Conservation (phyloP, 2,329 filamentous ascomycete species). For the Atkinsonella texensis region DNA sequence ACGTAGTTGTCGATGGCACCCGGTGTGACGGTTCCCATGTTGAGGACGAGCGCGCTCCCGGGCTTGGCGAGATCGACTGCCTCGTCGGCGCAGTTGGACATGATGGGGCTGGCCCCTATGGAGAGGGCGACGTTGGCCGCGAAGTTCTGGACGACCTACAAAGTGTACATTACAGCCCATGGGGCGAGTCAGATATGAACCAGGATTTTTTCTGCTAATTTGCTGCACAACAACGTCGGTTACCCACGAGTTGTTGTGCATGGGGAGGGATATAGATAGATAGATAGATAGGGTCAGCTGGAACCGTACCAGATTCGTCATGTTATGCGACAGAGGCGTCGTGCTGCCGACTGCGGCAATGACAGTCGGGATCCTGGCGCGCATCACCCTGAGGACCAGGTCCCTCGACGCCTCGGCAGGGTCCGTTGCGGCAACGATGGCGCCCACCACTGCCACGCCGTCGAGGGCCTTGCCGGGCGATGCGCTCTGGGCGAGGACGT, state of each 20-base stretch:
- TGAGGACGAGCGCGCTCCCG: conserved; percentile 71
- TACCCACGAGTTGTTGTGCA: no score
- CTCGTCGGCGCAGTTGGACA: conserved; percentile 80
- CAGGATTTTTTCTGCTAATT: no score
- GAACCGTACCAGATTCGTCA: conserved; percentile 73
- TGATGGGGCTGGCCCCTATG: conserved; percentile 82
- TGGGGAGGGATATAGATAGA: no score
- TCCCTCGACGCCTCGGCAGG: conserved; percentile 50
- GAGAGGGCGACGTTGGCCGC: conserved; percentile 81
- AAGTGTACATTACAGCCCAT: no score
- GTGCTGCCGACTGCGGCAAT: conserved; percentile 48
- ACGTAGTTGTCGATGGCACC: conserved; percentile 61
- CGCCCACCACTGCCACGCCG: conserved; percentile 81
- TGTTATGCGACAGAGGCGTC: conserved; percentile 80
- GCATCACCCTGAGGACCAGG: conserved; percentile 34
- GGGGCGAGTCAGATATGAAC: not conserved
- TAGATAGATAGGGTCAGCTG: no score
- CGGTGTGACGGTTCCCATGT: conserved; percentile 85
- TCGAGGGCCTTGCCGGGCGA: conserved; percentile 49
- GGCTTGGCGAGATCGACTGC: conserved; percentile 67
- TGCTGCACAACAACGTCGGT: no score
- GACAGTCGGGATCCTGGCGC: conserved; percentile 39
- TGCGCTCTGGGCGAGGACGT: conserved; percentile 57
- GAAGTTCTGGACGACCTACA: conserved; percentile 74
- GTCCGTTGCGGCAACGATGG: conserved; percentile 63